A percentile compares a stretch with the other conserved stretches of the same genome.
Evolutionary conservation across 306 rosid genomes (phyloP).

Genomic region (Trifolium repens): DNA sequence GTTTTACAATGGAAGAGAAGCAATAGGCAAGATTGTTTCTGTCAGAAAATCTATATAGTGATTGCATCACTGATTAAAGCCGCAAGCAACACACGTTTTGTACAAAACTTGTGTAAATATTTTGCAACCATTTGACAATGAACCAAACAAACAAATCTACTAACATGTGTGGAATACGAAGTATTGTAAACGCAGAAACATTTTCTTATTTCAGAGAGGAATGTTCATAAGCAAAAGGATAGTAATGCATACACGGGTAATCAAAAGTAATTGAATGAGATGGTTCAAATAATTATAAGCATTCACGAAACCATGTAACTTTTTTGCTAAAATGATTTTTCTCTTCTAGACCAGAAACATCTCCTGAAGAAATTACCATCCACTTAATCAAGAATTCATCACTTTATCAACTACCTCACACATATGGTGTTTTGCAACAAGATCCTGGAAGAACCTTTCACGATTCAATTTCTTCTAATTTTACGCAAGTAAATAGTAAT

Average conservation of each 20-base stretch:
- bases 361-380: constrained; percentile 17
- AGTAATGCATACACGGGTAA: constrained; percentile 24
- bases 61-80: constrained; percentile 18
- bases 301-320: constrained; percentile 22
- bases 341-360: not conserved
- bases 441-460: constrained; percentile 21
- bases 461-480: constrained; percentile 27
- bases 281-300: constrained; percentile 17
- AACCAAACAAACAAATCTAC: constrained; percentile 31
- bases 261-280: constrained; percentile 21
- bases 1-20: constrained; percentile 20
- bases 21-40: constrained; percentile 9
- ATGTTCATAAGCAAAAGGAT: constrained; percentile 6
- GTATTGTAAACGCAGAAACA: constrained; percentile 16
- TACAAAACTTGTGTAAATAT: constrained; percentile 21
- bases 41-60: constrained; percentile 32
- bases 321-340: constrained; percentile 17
- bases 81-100: constrained; percentile 15
- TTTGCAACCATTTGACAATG: constrained; percentile 7
- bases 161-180: constrained; percentile 3
- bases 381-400: constrained; percentile 29
- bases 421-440: constrained; percentile 20
- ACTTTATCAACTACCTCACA: constrained; percentile 30
- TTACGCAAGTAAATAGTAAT: constrained; percentile 31
- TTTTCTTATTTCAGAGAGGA: constrained; percentile 1